phyloP scores from a whole-genome alignment of 1,139 yeast genomes.

The Schwanniomyces etchellsii region DNA sequence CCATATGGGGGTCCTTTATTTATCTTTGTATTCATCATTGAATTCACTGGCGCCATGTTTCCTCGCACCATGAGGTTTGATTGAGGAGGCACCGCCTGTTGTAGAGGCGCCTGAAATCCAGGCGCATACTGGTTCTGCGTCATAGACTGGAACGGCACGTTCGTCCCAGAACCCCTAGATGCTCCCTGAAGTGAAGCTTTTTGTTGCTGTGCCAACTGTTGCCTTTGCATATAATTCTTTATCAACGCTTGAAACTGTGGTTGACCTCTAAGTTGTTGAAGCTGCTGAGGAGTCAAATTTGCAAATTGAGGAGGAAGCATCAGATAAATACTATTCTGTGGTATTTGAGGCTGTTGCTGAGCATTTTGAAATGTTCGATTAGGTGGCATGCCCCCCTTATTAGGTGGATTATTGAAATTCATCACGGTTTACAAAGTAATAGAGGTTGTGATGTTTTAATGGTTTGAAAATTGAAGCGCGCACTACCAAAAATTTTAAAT shows the following conservation, averaged over 20 bases:
- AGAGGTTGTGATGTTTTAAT: too few species aligned
- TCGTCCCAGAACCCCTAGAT: conserved; percentile 1
- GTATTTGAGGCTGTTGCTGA: too few species aligned
- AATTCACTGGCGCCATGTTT: background rate
- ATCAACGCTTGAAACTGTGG: conserved; percentile 41
- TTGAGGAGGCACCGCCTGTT: background rate
- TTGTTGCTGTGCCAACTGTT: conserved; percentile 23
- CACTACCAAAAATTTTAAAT: too few species aligned
- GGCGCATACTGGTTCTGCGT: background rate
- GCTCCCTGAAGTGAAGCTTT: conserved; percentile 4
- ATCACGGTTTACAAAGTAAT: conserved; percentile 3
- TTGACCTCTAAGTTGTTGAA: conserved; percentile 43
- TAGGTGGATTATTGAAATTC: conserved; percentile 14
- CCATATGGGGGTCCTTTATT: background rate
- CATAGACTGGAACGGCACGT: conserved; percentile 3
- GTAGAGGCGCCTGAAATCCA: conserved; percentile 1
- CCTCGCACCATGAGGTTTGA: background rate
- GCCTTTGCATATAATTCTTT: conserved; percentile 33
- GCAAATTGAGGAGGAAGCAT: conserved; percentile 37
- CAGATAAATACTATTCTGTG: conserved; percentile 15
- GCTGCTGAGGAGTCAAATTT: conserved; percentile 39
- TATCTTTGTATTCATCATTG: background rate
- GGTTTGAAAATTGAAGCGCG: too few species aligned
- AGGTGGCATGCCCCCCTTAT: conserved; percentile 6
- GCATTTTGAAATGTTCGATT: conserved; percentile 8